phyloP scores from a whole-genome alignment of 148 eudicot genomes.

The Rhododendron mucronatum region DNA sequence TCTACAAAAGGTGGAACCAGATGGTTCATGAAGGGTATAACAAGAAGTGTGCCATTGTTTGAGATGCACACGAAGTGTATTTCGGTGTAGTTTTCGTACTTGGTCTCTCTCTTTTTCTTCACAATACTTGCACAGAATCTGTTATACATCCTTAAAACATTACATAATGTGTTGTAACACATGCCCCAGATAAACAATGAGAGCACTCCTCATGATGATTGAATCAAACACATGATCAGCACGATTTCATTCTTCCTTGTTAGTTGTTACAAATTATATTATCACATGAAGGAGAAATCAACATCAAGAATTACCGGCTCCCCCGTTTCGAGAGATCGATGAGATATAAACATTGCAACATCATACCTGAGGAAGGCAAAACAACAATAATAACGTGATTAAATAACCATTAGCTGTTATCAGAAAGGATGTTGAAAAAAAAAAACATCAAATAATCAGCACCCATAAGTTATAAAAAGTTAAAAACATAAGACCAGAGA shows the following conservation, averaged over 20 bases:
- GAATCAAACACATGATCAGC: not conserved
- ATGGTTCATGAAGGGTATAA: not conserved
- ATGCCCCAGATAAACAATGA: not conserved
- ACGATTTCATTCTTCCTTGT: not conserved
- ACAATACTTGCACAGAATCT: not conserved
- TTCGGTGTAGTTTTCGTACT: not conserved
- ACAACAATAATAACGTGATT: slow-evolving; percentile 5
- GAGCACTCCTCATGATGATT: not conserved
- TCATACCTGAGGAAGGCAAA: slow-evolving; percentile 64
- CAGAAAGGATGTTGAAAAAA: not conserved
- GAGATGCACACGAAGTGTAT: not conserved
- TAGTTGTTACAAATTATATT: not conserved
- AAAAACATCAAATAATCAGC: not conserved
- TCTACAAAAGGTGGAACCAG: not conserved
- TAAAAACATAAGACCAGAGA: not conserved
- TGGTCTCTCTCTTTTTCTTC: not conserved
- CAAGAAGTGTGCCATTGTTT: not conserved
- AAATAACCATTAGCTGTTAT: not conserved
- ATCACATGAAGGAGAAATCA: not conserved
- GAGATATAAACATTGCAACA: slow-evolving; percentile 69
- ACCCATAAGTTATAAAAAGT: not conserved
- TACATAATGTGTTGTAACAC: not conserved
- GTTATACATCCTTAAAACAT: not conserved
- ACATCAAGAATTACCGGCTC: slow-evolving; percentile 56
- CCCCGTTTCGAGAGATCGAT: slow-evolving; percentile 64